phyloP scores from a whole-genome alignment of 352 stramenopile genomes.

The Phytophthora kernoviae region DNA sequence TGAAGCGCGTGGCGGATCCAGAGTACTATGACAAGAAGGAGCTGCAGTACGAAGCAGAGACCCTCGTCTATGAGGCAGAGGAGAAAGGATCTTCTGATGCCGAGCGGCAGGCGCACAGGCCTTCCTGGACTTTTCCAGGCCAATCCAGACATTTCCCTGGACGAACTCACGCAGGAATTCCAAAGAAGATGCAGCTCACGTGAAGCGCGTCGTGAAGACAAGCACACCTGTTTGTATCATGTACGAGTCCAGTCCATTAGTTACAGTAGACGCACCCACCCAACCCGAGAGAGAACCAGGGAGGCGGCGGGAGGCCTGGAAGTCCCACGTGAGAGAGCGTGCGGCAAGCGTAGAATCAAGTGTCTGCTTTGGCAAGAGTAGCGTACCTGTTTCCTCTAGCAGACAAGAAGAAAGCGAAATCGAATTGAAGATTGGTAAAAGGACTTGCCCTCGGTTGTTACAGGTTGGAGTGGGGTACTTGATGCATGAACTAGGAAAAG shows the following conservation, averaged over 20 bases:
- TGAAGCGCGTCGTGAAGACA: constrained; percentile 27
- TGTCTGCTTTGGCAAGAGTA: constrained; percentile 15
- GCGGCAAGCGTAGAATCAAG: constrained; percentile 9
- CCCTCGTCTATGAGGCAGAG: constrained; percentile 61
- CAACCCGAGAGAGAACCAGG: constrained; percentile 21
- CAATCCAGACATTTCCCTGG: constrained; percentile 69
- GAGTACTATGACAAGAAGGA: constrained; percentile 87
- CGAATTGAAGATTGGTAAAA: constrained; percentile 33
- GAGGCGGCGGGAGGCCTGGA: constrained; percentile 25
- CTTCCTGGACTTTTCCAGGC: constrained; percentile 78
- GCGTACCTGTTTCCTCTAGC: constrained; percentile 15
- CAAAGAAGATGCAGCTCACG: constrained; percentile 66
- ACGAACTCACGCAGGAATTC: constrained; percentile 78
- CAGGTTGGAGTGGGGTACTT: no score
- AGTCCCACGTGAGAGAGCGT: constrained; percentile 17
- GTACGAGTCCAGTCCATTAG: constrained; percentile 35
- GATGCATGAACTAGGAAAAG: no score
- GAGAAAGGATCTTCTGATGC: constrained; percentile 29
- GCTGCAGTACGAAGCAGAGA: constrained; percentile 69
- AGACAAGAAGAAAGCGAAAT: constrained; percentile 27
- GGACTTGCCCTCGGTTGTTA: not conserved
- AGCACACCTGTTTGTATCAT: constrained; percentile 43
- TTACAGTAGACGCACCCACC: constrained; percentile 32
- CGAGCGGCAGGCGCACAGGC: constrained; percentile 55
- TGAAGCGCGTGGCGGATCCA: constrained; percentile 74